Conservation (phyloP, 768 basidiomycete genomes). For the Suillus luteus region DNA sequence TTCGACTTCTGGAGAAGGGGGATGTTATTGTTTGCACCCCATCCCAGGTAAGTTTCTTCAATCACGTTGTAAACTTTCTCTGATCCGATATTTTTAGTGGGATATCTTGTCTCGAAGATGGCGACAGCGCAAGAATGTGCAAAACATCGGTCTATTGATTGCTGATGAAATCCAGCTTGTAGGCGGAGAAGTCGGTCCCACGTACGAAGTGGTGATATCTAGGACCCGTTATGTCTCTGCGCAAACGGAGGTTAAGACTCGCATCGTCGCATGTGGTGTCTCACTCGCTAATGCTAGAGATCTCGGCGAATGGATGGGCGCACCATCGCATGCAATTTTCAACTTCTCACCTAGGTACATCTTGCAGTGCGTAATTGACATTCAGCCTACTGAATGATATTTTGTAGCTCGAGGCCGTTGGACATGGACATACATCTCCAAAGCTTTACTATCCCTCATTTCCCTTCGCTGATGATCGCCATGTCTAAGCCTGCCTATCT, state of each 20-base stretch:
- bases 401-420: slow-evolving; percentile 82
- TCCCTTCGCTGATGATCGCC: slow-evolving; percentile 97
- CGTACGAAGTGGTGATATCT: slow-evolving; percentile 95
- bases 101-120: slow-evolving; percentile 92
- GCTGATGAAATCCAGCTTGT: slow-evolving; percentile 95
- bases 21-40: slow-evolving; percentile 97
- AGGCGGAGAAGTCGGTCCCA: slow-evolving; percentile 93
- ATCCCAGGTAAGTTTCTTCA: slow-evolving; percentile 58
- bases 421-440: slow-evolving; percentile 98
- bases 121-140: slow-evolving; percentile 96
- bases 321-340: slow-evolving; percentile 91
- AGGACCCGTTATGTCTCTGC: slow-evolving; percentile 96
- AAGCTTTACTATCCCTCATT: slow-evolving; percentile 94
- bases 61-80: slow-evolving; percentile 7
- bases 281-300: slow-evolving; percentile 96
- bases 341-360: slow-evolving; percentile 90
- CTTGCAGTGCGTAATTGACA: not conserved
- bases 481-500: slow-evolving; percentile 99
- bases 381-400: slow-evolving; percentile 9
- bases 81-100: slow-evolving; percentile 58
- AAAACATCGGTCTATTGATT: slow-evolving; percentile 89
- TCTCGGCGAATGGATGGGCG: slow-evolving; percentile 97
- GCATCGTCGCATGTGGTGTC: slow-evolving; percentile 93
- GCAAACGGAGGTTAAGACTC: slow-evolving; percentile 89
- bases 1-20: slow-evolving; percentile 85